Evolutionary conservation across 129 eudicot species (phyloP).

Genomic region (Ambrosia trifida): DNA sequence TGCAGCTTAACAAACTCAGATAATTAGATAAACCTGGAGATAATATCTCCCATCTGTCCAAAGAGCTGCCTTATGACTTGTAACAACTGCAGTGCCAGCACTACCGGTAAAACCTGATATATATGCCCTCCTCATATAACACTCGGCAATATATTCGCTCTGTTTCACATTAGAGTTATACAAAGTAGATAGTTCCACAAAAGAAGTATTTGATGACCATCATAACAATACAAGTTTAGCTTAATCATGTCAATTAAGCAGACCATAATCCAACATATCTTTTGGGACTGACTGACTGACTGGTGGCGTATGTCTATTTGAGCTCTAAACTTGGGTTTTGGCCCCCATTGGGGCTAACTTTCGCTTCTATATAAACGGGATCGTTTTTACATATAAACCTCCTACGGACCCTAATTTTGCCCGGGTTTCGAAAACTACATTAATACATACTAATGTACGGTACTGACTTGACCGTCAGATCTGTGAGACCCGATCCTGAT

Average conservation of each 20-base stretch:
- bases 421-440: no score
- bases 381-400: no score
- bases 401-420: no score
- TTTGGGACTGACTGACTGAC: no score
- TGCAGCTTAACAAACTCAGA: conserved; percentile 2
- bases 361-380: no score
- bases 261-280: background rate
- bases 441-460: no score
- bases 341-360: no score
- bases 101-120: conserved; percentile 98
- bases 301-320: no score
- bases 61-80: conserved; percentile 86
- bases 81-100: conserved; percentile 93
- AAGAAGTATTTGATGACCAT: conserved; percentile 12
- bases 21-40: conserved; percentile 64
- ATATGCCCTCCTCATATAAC: conserved; percentile 79
- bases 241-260: conserved; percentile 12
- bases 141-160: conserved; percentile 97
- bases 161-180: conserved; percentile 32
- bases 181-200: background rate
- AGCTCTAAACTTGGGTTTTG: no score
- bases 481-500: no score
- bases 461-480: no score
- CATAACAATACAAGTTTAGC: background rate
- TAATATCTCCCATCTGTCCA: conserved; percentile 98